Percentiles rank a stretch among this genome's conserved stretches.
Evolutionary conservation across 2,329 filamentous ascomycete genomes (phyloP).

Genomic region (Hymenoscyphus repandus): DNA sequence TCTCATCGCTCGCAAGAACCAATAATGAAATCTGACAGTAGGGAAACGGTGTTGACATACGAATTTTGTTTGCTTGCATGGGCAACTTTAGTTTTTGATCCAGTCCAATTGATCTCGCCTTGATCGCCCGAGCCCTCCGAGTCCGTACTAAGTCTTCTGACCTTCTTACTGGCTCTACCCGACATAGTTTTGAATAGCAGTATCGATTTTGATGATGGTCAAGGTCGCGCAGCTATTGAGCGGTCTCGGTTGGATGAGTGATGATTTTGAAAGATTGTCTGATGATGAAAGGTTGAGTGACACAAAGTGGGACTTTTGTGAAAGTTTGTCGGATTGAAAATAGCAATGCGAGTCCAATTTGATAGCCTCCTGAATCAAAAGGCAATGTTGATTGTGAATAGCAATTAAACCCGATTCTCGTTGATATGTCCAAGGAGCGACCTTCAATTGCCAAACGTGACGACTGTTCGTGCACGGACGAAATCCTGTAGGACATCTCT

Average conservation of each 20-base stretch:
- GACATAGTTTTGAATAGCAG: too few relatives aligned
- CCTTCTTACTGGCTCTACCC: conserved; percentile 25
- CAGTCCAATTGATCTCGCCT: conserved; percentile 23
- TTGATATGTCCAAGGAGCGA: not conserved
- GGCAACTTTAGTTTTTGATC: conserved; percentile 8
- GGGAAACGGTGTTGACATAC: conserved; percentile 2
- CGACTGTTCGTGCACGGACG: not conserved
- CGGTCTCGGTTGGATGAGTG: not conserved
- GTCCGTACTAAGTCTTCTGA: conserved; percentile 27
- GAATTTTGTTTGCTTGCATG: conserved; percentile 9
- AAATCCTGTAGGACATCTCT: not conserved
- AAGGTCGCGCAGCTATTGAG: not conserved
- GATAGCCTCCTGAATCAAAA: not conserved
- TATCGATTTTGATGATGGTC: too few relatives aligned
- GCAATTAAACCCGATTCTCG: too few relatives aligned
- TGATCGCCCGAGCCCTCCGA: conserved; percentile 26
- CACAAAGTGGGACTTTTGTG: not conserved
- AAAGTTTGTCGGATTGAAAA: not conserved
- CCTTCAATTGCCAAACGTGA: not conserved
- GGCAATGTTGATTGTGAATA: not conserved
- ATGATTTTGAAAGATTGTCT: not conserved
- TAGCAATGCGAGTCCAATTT: too few relatives aligned
- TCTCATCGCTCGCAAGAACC: not conserved
- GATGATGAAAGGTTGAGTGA: not conserved
- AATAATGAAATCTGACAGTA: not conserved